These are phyloP conservation scores for Lactarius sp. DNA, from an alignment of 768 basidiomycete genomes.

Conservation along the genomic window DNA sequence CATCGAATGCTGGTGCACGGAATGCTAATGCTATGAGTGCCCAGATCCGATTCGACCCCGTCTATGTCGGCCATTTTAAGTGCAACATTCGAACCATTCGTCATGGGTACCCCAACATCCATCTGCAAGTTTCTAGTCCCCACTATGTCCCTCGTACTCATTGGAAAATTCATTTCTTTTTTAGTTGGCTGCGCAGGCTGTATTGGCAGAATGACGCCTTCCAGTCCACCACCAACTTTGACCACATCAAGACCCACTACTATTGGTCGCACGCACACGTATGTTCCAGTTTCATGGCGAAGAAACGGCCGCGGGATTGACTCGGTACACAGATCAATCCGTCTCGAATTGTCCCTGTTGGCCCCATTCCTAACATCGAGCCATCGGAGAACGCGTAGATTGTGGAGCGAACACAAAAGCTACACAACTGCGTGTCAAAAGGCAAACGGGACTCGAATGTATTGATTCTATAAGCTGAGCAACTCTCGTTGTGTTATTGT, in stretches of 20 bases:
- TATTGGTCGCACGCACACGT: slow-evolving; percentile 53
- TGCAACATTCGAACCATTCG: slow-evolving; percentile 87
- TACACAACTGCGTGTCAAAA: neutral
- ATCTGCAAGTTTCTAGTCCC: slow-evolving; percentile 40
- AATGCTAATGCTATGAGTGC: neutral
- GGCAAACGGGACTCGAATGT: neutral
- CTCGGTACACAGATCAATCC: slow-evolving; percentile 60
- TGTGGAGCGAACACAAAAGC: neutral
- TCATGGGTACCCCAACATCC: slow-evolving; percentile 78
- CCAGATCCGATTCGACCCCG: slow-evolving; percentile 84
- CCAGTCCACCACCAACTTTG: slow-evolving; percentile 81
- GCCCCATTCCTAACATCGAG: slow-evolving; percentile 65
- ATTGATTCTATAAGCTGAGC: neutral
- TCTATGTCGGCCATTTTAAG: slow-evolving; percentile 91
- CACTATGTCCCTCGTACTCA: neutral
- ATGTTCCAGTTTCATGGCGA: neutral
- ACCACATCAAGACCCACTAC: slow-evolving; percentile 79
- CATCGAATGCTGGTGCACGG: no score
- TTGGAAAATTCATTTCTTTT: neutral
- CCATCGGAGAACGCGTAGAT: slow-evolving; percentile 36
- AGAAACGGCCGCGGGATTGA: neutral
- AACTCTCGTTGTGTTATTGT: neutral
- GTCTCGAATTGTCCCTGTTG: slow-evolving; percentile 66
- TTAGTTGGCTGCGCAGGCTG: slow-evolving; percentile 74
- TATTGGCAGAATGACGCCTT: slow-evolving; percentile 93